Conservation (phyloP, 371 early-diverging fungal genomes). For the Apophysomyces trapeziformis region DNA sequence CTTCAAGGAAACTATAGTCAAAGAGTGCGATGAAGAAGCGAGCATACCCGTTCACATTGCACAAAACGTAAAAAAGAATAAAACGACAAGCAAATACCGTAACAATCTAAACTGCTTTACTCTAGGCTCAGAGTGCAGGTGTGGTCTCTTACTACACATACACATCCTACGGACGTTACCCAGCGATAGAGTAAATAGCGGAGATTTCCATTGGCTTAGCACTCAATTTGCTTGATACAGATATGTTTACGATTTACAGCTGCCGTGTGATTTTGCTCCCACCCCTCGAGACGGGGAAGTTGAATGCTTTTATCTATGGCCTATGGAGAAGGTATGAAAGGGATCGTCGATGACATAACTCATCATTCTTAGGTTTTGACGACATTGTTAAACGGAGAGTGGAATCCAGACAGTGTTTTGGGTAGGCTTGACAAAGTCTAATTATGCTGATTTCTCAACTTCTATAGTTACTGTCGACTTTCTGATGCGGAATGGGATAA, state of each 20-base stretch:
- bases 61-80: conserved; percentile 29
- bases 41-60: conserved; percentile 66
- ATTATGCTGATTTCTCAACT: conserved; percentile 1
- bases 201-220: background rate
- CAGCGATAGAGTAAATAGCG: conserved; percentile 68
- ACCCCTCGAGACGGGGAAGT: conserved; percentile 90
- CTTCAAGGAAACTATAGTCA: conserved; percentile 70
- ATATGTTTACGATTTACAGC: conserved; percentile 83
- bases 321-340: conserved; percentile 63
- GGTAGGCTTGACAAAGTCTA: conserved; percentile 22
- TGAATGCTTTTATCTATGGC: conserved; percentile 78
- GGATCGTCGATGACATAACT: background rate
- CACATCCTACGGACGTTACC: conserved; percentile 62
- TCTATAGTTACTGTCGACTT: conserved; percentile 77
- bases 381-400: conserved; percentile 65
- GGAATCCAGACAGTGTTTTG: conserved; percentile 89
- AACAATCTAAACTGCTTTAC: background rate
- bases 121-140: conserved; percentile 60
- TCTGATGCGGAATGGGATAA: conserved; percentile 74
- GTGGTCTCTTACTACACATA: conserved; percentile 72
- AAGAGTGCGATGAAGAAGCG: conserved; percentile 94
- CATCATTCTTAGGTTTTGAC: conserved; percentile 41
- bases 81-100: background rate
- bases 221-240: conserved; percentile 26
- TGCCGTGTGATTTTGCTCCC: conserved; percentile 70